A percentile compares a stretch with the other conserved stretches of the same genome.
These are phyloP conservation scores for Brassica carinata DNA, from an alignment of 345 rosid genomes.

Conservation along the genomic window DNA sequence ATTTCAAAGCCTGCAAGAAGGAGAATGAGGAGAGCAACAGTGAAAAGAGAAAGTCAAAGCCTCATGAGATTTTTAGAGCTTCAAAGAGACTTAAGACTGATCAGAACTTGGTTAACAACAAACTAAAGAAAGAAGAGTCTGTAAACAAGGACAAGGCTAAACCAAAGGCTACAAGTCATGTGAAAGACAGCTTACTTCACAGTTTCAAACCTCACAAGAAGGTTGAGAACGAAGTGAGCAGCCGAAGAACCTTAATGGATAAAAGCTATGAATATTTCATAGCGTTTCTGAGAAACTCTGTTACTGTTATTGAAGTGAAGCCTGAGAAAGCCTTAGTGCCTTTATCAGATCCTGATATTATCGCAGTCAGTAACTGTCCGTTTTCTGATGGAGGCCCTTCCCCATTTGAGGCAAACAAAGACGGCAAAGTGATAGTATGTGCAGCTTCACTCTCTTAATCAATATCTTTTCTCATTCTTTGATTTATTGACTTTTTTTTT, in stretches of 20 bases:
- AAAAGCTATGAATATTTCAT: constrained; percentile 33
- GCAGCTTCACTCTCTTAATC: not conserved
- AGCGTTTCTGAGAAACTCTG: constrained; percentile 23
- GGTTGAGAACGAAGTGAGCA: constrained; percentile 14
- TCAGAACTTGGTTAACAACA: constrained; percentile 8
- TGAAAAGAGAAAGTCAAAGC: not conserved
- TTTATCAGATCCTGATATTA: constrained; percentile 55
- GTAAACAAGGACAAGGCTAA: constrained; percentile 23
- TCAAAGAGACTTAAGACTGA: constrained; percentile 28
- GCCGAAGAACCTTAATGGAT: constrained; percentile 24
- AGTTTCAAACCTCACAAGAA: constrained; percentile 4
- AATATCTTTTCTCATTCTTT: constrained; percentile 6
- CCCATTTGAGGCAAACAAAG: constrained; percentile 48
- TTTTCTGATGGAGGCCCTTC: constrained; percentile 35
- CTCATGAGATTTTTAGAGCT: constrained; percentile 11
- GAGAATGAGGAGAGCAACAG: not conserved
- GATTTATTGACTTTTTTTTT: not conserved
- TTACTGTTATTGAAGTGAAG: constrained; percentile 3
- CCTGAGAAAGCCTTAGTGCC: constrained; percentile 36
- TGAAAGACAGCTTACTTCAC: constrained; percentile 13
- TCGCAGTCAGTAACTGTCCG: constrained; percentile 45
- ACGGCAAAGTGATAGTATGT: constrained; percentile 34
- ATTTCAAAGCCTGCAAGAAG: not conserved
- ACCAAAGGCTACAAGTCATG: constrained; percentile 24
- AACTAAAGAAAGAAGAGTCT: constrained; percentile 14